Evolutionary conservation across 2,329 filamentous ascomycete genomes (phyloP), one percentile per base, ranked within the genome.

Genomic region (Pseudocercospora fijiensis): DNA sequence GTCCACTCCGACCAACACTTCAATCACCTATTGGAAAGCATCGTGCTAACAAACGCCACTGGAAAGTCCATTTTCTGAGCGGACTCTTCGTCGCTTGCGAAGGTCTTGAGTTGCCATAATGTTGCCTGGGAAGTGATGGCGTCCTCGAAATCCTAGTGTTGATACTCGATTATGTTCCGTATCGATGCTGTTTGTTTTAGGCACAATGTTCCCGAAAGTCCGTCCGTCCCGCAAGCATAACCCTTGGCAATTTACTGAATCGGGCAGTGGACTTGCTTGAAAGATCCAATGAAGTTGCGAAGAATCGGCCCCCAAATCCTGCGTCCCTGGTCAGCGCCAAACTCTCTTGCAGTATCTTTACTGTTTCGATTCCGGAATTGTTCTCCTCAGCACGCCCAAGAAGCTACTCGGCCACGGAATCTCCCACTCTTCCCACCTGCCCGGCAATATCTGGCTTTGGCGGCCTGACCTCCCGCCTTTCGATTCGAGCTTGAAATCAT

Each of bases 401-500:
- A 16, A 59, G 27, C 28, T 43, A 11, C 27, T 59, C 45, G 4
- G 57, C 57, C 7, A 49, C 22, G 2, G 45, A 22, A 22, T 18
- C 22, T 4, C 41, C 41, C 26, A 49, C 16, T 1, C 33, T 24
- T 26, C 11, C 26, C 8, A 24, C 11, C 16, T 37, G 27, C 7
- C 7, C 37, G 24, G 45, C 43, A 27, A 59, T 8, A 16, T 59
- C 45, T 27, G 43, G 20, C 20, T 49, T 9, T n/a, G 9, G 45
- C 9, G 20, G 45, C 45, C n/a, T 24, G 11, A 4, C 41, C 16
- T 33, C 20, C 28, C 45, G 45, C n/a, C 60, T 58, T 22, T 58
- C 43, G 22, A 62, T 58, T 8, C 45, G 55, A n/a, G 18, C 26
- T 62, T 9, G 43, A 58, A 58, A 24, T 51, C 55, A 20, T 58